A percentile compares a stretch with the other conserved stretches of the same genome.
phyloP scores from a whole-genome alignment of 2,329 filamentous ascomycete species.

The Alternaria consortialis region DNA sequence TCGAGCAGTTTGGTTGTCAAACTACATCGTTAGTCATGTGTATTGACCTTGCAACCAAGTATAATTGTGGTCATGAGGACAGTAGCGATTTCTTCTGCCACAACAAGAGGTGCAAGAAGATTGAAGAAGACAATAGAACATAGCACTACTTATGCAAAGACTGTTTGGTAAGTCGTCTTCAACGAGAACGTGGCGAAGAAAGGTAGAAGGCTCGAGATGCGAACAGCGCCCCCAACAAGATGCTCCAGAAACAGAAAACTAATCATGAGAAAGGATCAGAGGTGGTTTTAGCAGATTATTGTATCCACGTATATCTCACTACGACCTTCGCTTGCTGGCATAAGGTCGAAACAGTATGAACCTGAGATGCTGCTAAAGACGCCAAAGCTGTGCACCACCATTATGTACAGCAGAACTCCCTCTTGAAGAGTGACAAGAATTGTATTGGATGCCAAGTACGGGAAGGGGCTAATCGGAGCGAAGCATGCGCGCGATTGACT shows the following conservation, averaged over 20 bases:
- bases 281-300: not conserved
- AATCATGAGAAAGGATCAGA: not conserved
- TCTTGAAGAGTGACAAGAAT: not conserved
- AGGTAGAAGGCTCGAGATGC: not conserved
- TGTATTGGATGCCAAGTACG: not conserved
- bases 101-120: not conserved
- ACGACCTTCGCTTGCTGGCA: not conserved
- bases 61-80: not conserved
- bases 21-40: not conserved
- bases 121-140: not conserved
- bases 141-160: not conserved
- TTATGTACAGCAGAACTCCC: not conserved
- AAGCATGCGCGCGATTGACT: not conserved
- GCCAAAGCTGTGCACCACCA: not conserved
- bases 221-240: not conserved
- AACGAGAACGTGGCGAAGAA: not conserved
- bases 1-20: not conserved
- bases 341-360: not conserved
- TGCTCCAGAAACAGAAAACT: not conserved
- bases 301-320: not conserved
- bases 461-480: not conserved
- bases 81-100: not conserved
- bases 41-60: not conserved
- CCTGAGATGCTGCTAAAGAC: not conserved
- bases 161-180: not conserved